Base-by-base conservation (phyloP, 306 rosid species). In the Pyrus betulifolia region DNA sequence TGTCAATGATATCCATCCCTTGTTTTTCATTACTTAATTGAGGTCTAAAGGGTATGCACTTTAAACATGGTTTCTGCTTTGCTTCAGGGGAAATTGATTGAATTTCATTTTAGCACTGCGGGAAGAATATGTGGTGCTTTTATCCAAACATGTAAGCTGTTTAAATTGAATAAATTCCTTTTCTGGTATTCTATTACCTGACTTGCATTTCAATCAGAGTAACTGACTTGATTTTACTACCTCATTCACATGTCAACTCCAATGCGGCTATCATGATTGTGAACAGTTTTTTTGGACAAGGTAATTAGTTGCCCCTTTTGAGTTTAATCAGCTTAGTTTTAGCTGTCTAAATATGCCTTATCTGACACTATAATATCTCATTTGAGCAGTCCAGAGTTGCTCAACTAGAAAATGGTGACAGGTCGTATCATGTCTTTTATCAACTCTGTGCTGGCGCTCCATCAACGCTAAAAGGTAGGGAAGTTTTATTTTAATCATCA, bases 391-490 rank as follows among this genome's bases (percentile, higher is more conserved):
- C 99, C 69, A 88, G 99, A 87, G 98, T 93, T 63, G 93, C 90
- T 81, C 93, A 87, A 84, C 79, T 91, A 79, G 88, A 84, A 75
- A 55, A 45, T 64, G 94, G 88, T 3, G 98, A 96, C 85, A 84
- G 99, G 80, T 91, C 98, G 5, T 96, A 88, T 84, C 96, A 96
- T 71, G 77, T 96, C 84, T 96, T 96, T 79, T 96, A 96, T 81
- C 99, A 96, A 86, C 96, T 96, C 74, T 92, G 98, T 85, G 96
- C 93, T 78, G 97, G 98, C 55, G 88, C 97, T 73, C 82, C 98
- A 51, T 74, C 90, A 54, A 77, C 58, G 57, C 89, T 96, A 72
- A 92, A 84, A 96, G 99, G 99, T 95, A 78, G 31, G 76, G 73
- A 52, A 64, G 55, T 78, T 65, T 9, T 67, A 27, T 27, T 11